phyloP scores from a whole-genome alignment of 2,329 filamentous ascomycete genomes.

The Apiospora rasikravindrae region DNA sequence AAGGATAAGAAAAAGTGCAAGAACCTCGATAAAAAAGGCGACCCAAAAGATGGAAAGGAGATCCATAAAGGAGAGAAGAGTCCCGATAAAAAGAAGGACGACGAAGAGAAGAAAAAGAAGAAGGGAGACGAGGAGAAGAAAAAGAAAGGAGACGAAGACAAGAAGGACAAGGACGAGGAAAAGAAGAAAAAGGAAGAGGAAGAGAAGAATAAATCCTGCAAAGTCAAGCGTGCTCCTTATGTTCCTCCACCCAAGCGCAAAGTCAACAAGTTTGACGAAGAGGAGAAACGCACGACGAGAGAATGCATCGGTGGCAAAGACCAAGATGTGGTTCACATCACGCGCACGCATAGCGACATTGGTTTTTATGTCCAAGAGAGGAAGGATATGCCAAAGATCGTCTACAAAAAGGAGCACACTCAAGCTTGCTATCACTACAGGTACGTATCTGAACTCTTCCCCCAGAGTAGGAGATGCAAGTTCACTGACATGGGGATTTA shows the following conservation, averaged over 20 bases:
- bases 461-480: too few species aligned
- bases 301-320: conserved; percentile 12
- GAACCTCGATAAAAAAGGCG: background rate
- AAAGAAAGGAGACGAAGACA: too few species aligned
- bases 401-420: conserved; percentile 10
- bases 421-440: conserved; percentile 21
- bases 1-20: background rate
- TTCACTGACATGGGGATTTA: too few species aligned
- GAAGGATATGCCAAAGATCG: conserved; percentile 21
- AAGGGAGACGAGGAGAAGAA: too few species aligned
- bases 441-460: background rate
- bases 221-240: conserved; percentile 19
- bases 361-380: conserved; percentile 20
- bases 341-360: background rate
- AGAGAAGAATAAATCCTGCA: conserved; percentile 1
- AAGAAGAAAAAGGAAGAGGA: too few species aligned
- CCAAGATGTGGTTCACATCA: conserved; percentile 15
- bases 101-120: background rate
- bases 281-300: conserved; percentile 15
- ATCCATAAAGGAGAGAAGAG: background rate
- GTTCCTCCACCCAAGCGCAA: conserved; percentile 8
- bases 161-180: too few species aligned
- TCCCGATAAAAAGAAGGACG: background rate
- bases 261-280: conserved; percentile 18
- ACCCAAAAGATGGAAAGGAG: background rate